These are phyloP conservation scores for Microsporum ferrugineum DNA, from an alignment of 2,329 filamentous ascomycete species.

Conservation along the genomic window DNA sequence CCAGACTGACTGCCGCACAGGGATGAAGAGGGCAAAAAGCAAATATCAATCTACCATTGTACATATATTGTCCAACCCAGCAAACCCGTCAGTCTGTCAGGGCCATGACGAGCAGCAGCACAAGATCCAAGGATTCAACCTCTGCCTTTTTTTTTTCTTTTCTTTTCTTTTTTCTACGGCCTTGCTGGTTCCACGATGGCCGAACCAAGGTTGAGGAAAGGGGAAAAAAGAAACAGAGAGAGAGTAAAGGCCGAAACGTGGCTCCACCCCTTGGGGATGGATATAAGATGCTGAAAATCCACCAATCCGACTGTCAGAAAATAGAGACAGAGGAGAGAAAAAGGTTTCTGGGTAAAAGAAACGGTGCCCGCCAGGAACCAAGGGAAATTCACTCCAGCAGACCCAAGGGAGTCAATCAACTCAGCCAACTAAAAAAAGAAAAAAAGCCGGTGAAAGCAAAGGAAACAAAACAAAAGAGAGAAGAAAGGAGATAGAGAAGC, in stretches of 20 bases:
- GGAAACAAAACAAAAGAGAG: neutral
- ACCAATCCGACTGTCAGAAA: neutral
- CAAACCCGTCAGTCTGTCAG: slow-evolving; percentile 2
- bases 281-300: neutral
- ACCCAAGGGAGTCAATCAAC: neutral
- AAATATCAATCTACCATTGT: neutral
- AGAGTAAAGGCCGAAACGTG: slow-evolving; percentile 1
- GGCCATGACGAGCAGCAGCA: neutral
- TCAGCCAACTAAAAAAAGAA: neutral
- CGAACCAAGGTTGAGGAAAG: slow-evolving; percentile 3
- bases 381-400: neutral
- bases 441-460: neutral
- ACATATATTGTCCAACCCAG: neutral
- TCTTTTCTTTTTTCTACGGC: neutral
- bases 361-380: slow-evolving; percentile 3
- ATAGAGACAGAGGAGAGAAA: neutral
- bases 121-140: neutral
- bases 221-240: neutral
- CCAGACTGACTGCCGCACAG: neutral
- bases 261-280: slow-evolving; percentile 14
- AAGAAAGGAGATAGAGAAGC: neutral
- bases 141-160: neutral
- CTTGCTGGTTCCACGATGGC: slow-evolving; percentile 1
- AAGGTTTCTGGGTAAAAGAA: neutral
- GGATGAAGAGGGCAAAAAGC: neutral